A percentile compares a stretch with the other conserved stretches of the same genome.
Evolutionary conservation across 2,329 filamentous ascomycete species (phyloP).

Genomic region (Ilyonectria mors-panacis): DNA sequence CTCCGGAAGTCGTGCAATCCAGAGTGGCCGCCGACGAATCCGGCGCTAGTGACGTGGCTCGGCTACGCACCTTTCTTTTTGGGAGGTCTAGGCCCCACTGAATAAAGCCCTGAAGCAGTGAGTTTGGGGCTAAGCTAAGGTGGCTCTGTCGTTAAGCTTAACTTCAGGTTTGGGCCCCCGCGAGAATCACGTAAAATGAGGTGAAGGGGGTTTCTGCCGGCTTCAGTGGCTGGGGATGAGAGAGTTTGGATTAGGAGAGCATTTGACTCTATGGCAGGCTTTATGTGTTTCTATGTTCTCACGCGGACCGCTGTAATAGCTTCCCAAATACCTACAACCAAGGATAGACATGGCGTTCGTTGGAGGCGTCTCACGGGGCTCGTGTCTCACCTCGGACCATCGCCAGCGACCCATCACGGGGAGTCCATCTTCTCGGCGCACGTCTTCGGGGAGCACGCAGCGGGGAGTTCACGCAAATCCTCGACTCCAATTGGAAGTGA

Average conservation of each 20-base stretch:
- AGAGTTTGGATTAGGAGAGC: not conserved
- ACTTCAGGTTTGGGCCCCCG: not conserved
- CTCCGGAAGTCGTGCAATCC: slow-evolving; percentile 32
- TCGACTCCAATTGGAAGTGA: slow-evolving; percentile 39
- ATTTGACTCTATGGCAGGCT: not conserved
- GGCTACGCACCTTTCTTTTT: not conserved
- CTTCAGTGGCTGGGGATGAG: not conserved
- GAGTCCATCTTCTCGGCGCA: not conserved
- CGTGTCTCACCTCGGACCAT: not conserved
- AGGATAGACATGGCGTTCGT: not conserved
- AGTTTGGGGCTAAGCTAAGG: slow-evolving; percentile 8
- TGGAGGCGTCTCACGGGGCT: not conserved
- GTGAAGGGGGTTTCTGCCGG: not conserved
- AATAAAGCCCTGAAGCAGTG: slow-evolving; percentile 1
- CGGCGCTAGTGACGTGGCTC: slow-evolving; percentile 26
- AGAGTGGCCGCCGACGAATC: slow-evolving; percentile 18
- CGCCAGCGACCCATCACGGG: not conserved
- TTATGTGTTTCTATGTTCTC: too few relatives aligned
- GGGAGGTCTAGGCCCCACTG: not conserved
- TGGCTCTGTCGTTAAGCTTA: slow-evolving; percentile 8
- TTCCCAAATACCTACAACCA: not conserved
- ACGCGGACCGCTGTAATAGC: not conserved
- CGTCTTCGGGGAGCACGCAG: slow-evolving; percentile 29
- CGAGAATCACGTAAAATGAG: not conserved
- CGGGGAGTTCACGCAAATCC: slow-evolving; percentile 30